Conservation (phyloP, 2,329 filamentous ascomycete genomes). For the Salinomyces thailandicus region DNA sequence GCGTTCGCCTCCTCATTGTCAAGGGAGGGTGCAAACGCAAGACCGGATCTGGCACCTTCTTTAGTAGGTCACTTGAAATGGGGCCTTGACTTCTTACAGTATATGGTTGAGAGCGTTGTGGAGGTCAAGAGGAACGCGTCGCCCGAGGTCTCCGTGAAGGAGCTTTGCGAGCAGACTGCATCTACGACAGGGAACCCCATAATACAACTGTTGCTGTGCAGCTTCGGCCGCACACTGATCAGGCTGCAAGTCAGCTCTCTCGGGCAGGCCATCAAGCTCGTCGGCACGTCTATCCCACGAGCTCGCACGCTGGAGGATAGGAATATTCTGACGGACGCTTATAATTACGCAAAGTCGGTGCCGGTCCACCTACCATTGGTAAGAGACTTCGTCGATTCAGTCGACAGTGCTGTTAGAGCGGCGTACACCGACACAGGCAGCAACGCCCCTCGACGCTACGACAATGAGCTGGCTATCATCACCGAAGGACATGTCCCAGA, state of each 20-base stretch:
- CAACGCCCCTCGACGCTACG: constrained; percentile 35
- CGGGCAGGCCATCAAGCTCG: constrained; percentile 16
- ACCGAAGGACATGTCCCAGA: constrained; percentile 43
- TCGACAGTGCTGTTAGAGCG: constrained; percentile 54
- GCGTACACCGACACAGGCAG: constrained; percentile 42
- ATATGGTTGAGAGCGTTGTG: constrained; percentile 45
- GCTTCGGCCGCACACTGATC: constrained; percentile 62
- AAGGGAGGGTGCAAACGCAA: constrained; percentile 11
- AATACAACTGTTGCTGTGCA: constrained; percentile 55
- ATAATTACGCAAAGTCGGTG: constrained; percentile 38
- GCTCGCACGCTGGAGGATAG: constrained; percentile 43
- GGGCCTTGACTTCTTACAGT: constrained; percentile 57
- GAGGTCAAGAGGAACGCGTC: constrained; percentile 24
- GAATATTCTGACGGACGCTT: constrained; percentile 42
- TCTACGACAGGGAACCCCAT: constrained; percentile 15
- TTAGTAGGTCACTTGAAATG: constrained; percentile 68
- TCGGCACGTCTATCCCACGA: constrained; percentile 10
- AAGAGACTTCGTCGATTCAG: constrained; percentile 42
- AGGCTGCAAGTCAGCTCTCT: constrained; percentile 41
- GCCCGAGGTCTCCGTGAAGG: constrained; percentile 5
- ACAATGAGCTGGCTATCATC: constrained; percentile 43
- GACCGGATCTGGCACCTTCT: constrained; percentile 57
- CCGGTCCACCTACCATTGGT: constrained; percentile 38
- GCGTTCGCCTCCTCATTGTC: constrained; percentile 18
- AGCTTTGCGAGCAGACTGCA: constrained; percentile 14